These are phyloP conservation scores for Triticum monococcum DNA, from an alignment of 176 grass and related monocot species.

Conservation along the genomic window DNA sequence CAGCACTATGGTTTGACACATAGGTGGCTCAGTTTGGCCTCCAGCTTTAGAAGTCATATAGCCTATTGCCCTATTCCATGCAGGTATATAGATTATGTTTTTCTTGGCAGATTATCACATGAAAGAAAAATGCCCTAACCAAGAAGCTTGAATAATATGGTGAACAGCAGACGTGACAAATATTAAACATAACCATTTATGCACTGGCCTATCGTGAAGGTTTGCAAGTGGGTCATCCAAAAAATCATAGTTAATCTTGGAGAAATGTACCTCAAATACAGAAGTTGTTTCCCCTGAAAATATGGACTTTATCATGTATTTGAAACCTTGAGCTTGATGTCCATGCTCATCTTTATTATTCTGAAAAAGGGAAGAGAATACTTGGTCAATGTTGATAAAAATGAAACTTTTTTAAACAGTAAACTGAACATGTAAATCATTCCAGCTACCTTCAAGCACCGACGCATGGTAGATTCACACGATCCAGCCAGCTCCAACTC, in stretches of 20 bases:
- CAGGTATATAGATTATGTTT: neutral
- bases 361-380: constrained; percentile 12
- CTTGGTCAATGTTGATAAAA: neutral
- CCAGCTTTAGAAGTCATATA: neutral
- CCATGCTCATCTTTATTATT: constrained; percentile 8
- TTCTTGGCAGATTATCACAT: neutral
- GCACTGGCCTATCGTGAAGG: neutral
- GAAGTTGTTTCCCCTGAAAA: constrained; percentile 18
- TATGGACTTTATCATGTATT: constrained; percentile 28
- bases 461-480: constrained; percentile 4
- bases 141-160: neutral
- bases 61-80: neutral
- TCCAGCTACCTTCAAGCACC: constrained; percentile 27
- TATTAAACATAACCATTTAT: neutral
- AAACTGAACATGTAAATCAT: constrained; percentile 7
- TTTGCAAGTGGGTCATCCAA: no score
- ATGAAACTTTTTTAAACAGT: neutral
- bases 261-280: constrained; percentile 33
- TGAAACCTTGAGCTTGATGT: constrained; percentile 11
- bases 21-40: neutral
- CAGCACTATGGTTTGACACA: neutral
- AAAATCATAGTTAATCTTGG: neutral
- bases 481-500: neutral
- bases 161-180: neutral
- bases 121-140: neutral